A percentile compares a stretch with the other conserved stretches of the same genome.
Conservation (phyloP, 2,329 filamentous ascomycete genomes). For the Alternaria sp. region DNA sequence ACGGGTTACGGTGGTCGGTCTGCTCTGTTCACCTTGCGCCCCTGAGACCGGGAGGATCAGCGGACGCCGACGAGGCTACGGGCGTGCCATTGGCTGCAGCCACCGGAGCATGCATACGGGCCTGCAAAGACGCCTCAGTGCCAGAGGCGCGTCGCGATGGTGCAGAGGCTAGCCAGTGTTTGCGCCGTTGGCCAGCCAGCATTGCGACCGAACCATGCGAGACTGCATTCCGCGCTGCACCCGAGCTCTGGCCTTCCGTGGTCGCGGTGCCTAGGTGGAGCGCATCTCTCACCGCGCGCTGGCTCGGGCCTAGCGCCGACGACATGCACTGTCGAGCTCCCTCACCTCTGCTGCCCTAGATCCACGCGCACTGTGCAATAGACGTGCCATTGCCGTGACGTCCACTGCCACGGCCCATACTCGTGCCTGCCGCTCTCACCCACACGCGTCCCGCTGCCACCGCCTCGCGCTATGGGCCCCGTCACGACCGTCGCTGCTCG, state of each 20-base stretch:
- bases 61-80: conserved; percentile 10
- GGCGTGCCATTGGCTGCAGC: conserved; percentile 18
- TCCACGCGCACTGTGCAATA: background rate
- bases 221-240: background rate
- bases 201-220: background rate
- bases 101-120: conserved; percentile 9
- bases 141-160: background rate
- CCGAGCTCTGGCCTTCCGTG: background rate
- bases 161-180: background rate
- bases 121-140: background rate
- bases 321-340: conserved; percentile 1
- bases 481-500: conserved; percentile 28
- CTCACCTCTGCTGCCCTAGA: background rate
- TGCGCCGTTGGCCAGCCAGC: background rate
- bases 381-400: background rate
- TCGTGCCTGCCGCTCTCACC: background rate
- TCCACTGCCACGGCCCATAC: background rate
- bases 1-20: conserved; percentile 1
- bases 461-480: conserved; percentile 39
- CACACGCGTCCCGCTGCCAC: conserved; percentile 9
- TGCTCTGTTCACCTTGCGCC: background rate
- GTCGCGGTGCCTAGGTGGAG: background rate
- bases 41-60: conserved; percentile 13
- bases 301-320: conserved; percentile 17
- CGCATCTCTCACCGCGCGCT: conserved; percentile 22